Conservation (phyloP, 352 stramenopile species). For the Phytophthora cajani region DNA sequence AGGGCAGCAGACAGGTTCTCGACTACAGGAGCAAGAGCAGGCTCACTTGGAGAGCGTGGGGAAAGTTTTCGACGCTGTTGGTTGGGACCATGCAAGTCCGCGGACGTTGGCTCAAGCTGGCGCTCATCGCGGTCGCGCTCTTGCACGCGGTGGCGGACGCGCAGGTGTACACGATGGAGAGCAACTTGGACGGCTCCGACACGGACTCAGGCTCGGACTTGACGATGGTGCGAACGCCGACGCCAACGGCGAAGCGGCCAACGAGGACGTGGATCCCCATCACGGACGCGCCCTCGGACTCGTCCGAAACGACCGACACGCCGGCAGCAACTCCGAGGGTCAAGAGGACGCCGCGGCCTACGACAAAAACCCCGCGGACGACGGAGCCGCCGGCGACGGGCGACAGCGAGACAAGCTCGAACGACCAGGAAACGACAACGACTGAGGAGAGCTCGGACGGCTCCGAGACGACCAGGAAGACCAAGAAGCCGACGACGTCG, state of each 20-base stretch:
- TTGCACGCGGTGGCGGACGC: constrained; percentile 5
- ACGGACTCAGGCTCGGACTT: constrained; percentile 3
- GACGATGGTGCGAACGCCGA: constrained; percentile 11
- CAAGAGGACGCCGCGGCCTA: constrained; percentile 19
- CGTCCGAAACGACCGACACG: constrained; percentile 15
- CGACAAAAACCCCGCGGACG: constrained; percentile 22
- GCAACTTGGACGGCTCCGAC: constrained; percentile 10
- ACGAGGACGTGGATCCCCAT: constrained; percentile 33
- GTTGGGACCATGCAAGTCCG: constrained; percentile 33
- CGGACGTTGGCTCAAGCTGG: constrained; percentile 34
- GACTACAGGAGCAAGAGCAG: constrained; percentile 15
- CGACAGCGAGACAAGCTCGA: constrained; percentile 20
- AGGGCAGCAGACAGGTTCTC: constrained; percentile 3
- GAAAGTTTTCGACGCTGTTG: background rate
- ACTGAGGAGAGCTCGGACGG: constrained; percentile 15
- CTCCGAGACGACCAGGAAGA: constrained; percentile 7
- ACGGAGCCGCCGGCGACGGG: constrained; percentile 11
- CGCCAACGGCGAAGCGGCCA: constrained; percentile 20
- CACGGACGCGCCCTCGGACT: constrained; percentile 24
- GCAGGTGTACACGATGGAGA: constrained; percentile 37
- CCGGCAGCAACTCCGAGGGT: constrained; percentile 18
- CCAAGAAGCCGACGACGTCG: background rate
- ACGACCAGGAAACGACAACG: constrained; percentile 14
- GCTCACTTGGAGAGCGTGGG: constrained; percentile 3
- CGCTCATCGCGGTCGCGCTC: constrained; percentile 14